A percentile compares a stretch with the other conserved stretches of the same genome.
Evolutionary conservation across 2,329 filamentous ascomycete species (phyloP).

Genomic region (Xylariaceae sp.): DNA sequence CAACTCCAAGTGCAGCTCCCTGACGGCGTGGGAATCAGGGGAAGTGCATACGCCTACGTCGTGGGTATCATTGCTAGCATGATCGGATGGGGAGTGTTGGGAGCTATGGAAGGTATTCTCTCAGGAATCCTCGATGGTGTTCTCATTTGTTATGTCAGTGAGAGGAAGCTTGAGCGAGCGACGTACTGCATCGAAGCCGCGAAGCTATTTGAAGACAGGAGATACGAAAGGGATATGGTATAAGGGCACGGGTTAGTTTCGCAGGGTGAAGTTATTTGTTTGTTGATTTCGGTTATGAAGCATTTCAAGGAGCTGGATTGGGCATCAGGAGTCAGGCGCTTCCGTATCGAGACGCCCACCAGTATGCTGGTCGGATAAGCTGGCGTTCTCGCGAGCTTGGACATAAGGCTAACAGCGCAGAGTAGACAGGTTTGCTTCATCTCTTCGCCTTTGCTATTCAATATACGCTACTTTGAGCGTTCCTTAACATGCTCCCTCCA

Average conservation of each 20-base stretch:
- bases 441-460: not conserved
- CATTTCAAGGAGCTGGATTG: slow-evolving; percentile 13
- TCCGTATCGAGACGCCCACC: slow-evolving; percentile 1
- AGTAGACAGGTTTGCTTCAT: slow-evolving; percentile 10
- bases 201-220: slow-evolving; percentile 69
- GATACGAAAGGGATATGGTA: slow-evolving; percentile 33
- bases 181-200: slow-evolving; percentile 91
- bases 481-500: too few relatives aligned
- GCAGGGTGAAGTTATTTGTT: not conserved
- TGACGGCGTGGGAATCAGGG: slow-evolving; percentile 54
- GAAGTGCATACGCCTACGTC: slow-evolving; percentile 90
- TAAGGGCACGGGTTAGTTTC: slow-evolving; percentile 16
- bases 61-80: slow-evolving; percentile 88
- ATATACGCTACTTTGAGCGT: not conserved
- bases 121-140: slow-evolving; percentile 83
- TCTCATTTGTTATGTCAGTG: slow-evolving; percentile 91
- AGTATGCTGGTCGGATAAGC: not conserved
- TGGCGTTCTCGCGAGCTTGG: slow-evolving; percentile 16
- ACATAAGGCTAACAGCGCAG: slow-evolving; percentile 8
- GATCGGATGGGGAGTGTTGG: slow-evolving; percentile 90
- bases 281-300: slow-evolving; percentile 2
- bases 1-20: slow-evolving; percentile 60
- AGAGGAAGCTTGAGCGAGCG: slow-evolving; percentile 65
- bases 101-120: slow-evolving; percentile 83
- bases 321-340: slow-evolving; percentile 11